These are phyloP conservation scores for Arthrinium phaeospermum DNA, from an alignment of 2,329 filamentous ascomycete genomes.

Conservation along the genomic window DNA sequence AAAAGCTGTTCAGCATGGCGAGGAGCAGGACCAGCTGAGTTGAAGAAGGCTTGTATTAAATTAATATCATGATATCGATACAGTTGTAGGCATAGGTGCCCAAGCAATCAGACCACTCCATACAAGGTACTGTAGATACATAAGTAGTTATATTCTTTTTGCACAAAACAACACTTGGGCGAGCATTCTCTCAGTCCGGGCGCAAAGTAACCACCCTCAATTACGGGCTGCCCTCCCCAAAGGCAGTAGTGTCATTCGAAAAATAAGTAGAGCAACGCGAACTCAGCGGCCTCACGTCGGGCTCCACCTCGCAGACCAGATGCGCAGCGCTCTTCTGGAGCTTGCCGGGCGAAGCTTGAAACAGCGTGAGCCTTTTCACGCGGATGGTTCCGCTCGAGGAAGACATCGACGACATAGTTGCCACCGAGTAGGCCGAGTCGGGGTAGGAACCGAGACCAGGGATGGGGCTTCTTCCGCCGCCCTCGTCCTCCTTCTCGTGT, in stretches of 20 bases:
- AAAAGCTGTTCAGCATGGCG: background rate
- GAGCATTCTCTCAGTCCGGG: background rate
- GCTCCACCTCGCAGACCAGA: background rate
- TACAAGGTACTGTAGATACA: background rate
- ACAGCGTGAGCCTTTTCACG: background rate
- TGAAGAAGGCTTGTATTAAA: background rate
- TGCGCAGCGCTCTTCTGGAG: background rate
- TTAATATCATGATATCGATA: background rate
- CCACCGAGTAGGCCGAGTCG: background rate
- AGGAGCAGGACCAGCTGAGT: background rate
- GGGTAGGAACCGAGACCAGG: background rate
- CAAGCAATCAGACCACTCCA: background rate
- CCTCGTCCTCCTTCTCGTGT: background rate
- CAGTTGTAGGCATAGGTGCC: background rate
- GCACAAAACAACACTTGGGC: background rate
- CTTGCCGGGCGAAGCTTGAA: background rate
- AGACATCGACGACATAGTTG: background rate
- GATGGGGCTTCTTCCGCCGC: background rate
- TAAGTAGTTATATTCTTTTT: background rate
- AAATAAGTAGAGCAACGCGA: background rate
- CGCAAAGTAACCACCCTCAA: background rate
- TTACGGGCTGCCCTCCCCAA: background rate
- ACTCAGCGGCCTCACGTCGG: background rate
- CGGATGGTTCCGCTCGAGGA: conserved; percentile 4
- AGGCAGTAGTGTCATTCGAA: background rate